A percentile compares a stretch with the other conserved stretches of the same genome.
Evolutionary conservation across 805 yeast species (phyloP).

Genomic region (Nakazawaea ernobii): DNA sequence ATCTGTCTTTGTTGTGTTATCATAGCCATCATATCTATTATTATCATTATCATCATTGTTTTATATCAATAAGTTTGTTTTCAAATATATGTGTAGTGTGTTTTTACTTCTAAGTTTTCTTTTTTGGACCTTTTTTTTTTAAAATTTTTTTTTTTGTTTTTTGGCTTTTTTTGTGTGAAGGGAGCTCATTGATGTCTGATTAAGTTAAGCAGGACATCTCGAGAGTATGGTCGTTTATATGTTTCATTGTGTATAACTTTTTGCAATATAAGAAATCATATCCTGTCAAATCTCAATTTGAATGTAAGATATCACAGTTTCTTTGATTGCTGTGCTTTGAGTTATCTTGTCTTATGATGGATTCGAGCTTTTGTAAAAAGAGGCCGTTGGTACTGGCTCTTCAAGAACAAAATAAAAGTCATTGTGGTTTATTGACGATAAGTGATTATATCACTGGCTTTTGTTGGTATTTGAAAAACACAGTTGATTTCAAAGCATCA

Average conservation of each 20-base stretch:
- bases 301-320: conserved; percentile 11
- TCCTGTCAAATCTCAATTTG: too few relatives aligned
- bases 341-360: conserved; percentile 27
- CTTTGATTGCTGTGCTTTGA: conserved; percentile 18
- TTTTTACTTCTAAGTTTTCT: neutral
- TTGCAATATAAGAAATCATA: too few relatives aligned
- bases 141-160: too few relatives aligned
- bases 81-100: neutral
- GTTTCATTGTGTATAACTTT: too few relatives aligned
- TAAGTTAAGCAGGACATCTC: too few relatives aligned
- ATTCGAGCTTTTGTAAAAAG: conserved; percentile 24
- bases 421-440: neutral
- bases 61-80: neutral
- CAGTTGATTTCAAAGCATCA: conserved; percentile 25
- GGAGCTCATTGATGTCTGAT: too few relatives aligned
- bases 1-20: too few relatives aligned
- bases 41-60: neutral
- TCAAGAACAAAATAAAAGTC: too few relatives aligned
- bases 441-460: neutral
- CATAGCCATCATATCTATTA: neutral
- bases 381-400: neutral
- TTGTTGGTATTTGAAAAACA: conserved; percentile 16
- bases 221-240: too few relatives aligned
- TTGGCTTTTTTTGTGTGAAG: too few relatives aligned
- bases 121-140: neutral